These are phyloP conservation scores for Brettanomyces naardenensis DNA, from an alignment of 805 yeast genomes.

Conservation along the genomic window DNA sequence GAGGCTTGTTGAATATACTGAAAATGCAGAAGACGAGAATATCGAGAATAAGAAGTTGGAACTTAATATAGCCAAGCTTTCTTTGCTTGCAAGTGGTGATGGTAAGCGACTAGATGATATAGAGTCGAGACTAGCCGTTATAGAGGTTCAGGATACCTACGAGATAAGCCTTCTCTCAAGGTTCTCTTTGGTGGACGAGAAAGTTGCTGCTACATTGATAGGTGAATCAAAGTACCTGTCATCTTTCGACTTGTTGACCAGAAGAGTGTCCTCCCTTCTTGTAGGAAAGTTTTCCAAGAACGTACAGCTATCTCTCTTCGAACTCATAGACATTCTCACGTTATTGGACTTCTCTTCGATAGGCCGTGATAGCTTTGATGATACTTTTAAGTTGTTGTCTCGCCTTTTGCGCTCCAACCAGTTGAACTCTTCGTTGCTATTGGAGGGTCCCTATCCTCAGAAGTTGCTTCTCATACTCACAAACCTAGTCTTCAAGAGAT, in stretches of 20 bases:
- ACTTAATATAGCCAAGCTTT: conserved; percentile 64
- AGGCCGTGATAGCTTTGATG: conserved; percentile 35
- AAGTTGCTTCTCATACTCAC: conserved; percentile 14
- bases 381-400: conserved; percentile 43
- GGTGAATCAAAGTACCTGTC: conserved; percentile 13
- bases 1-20: conserved; percentile 35
- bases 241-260: conserved; percentile 5
- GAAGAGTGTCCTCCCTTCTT: conserved; percentile 10
- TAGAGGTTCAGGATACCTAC: conserved; percentile 21
- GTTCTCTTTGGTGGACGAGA: conserved; percentile 16
- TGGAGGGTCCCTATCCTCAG: neutral
- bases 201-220: conserved; percentile 9
- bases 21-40: conserved; percentile 30
- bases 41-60: conserved; percentile 44
- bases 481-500: conserved; percentile 49
- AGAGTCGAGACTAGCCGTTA: conserved; percentile 30
- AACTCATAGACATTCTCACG: conserved; percentile 42
- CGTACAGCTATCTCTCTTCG: conserved; percentile 33
- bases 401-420: neutral
- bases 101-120: conserved; percentile 32
- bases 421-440: neutral
- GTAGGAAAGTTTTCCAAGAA: conserved; percentile 27
- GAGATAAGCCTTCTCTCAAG: conserved; percentile 22
- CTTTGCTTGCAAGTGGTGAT: conserved; percentile 37
- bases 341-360: conserved; percentile 38